Base-by-base conservation (phyloP, 2,329 filamentous ascomycete species). In the Plectosphaerella sp. region DNA sequence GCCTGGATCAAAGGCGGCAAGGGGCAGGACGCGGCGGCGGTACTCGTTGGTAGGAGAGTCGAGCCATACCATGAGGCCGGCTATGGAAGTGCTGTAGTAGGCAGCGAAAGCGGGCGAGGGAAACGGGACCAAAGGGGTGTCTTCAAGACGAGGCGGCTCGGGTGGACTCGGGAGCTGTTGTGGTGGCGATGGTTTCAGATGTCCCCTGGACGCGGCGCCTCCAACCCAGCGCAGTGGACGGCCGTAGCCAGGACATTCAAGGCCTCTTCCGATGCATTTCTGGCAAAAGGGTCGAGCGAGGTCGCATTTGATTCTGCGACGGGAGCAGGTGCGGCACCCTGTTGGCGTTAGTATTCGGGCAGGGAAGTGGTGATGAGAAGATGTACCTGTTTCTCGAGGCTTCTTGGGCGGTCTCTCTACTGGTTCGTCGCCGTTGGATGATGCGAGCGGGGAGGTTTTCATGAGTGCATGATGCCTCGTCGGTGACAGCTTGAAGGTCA, bases 11-110 rank as follows among this genome's bases (percentile, higher is more conserved):
- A 56, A 53, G 25, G 57, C 58, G 12, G 58, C 64, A 45, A 60
- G 49, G 9, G 64, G 64, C 5, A 63, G 52, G 20, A 66, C 58
- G 3, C 57, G 57, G 5, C 58, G 59, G 3, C 63, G 57, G 52
- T 66, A 66, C 28, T 59, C 59, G 36, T 66, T 66, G 16, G 63
- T 58, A 4, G 57, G 58, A 10, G 63, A 62, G 48, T 66, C 64
- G 16, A 65, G 54, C 64, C 64, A 66, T 15, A 66, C 62, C 64
- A 66, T 66, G 11, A 65, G 55, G 6, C 62, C 60, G 3, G 62
- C 63, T 24, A 66, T 47, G 48, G 62, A 56, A 48, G 61, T 61
- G 33, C 64, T 61, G 47, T 63, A 66, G 48, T 66, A 64, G 9
- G 64, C 59, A 28, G 65, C 58, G 43, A 65, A 60, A 11, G 59